Percentiles rank a stretch among this genome's conserved stretches.
Evolutionary conservation across 2,329 filamentous ascomycete species (phyloP).

Genomic region (Fonsecaea pedrosoi): DNA sequence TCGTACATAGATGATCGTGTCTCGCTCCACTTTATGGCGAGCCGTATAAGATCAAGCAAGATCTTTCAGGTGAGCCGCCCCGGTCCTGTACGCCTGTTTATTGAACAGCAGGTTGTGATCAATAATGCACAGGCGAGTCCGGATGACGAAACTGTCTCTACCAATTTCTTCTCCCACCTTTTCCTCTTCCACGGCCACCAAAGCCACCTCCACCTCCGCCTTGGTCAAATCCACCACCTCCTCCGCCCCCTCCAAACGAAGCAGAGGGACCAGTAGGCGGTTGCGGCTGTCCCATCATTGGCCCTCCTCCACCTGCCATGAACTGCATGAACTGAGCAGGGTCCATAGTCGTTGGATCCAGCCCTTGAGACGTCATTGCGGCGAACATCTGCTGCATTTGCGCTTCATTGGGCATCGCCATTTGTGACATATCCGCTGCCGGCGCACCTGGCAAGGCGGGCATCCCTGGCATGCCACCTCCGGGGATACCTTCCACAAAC

Average conservation of each 20-base stretch:
- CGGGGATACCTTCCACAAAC: slow-evolving; percentile 58
- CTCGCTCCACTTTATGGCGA: background rate
- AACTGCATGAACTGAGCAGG: slow-evolving; percentile 63
- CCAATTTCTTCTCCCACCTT: slow-evolving; percentile 43
- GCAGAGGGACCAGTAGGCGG: slow-evolving; percentile 39
- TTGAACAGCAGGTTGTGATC: slow-evolving; percentile 12
- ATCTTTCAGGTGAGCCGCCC: background rate
- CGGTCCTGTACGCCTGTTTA: background rate
- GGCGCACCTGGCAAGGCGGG: slow-evolving; percentile 55
- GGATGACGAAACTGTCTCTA: slow-evolving; percentile 36
- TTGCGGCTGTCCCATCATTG: slow-evolving; percentile 47
- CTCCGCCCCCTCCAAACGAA: slow-evolving; percentile 44
- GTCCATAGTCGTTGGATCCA: slow-evolving; percentile 61
- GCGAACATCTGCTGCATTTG: slow-evolving; percentile 64
- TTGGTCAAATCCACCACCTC: slow-evolving; percentile 31
- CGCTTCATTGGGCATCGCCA: slow-evolving; percentile 39
- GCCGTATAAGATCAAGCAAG: background rate
- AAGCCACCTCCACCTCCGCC: slow-evolving; percentile 37
- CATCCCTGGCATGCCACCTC: slow-evolving; percentile 52
- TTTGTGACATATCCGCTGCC: slow-evolving; percentile 47
- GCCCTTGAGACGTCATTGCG: slow-evolving; percentile 61
- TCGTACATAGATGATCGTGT: background rate
- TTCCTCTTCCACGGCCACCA: slow-evolving; percentile 45
- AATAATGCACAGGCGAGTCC: slow-evolving; percentile 30
- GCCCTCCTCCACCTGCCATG: slow-evolving; percentile 50